Evolutionary conservation across 768 basidiomycete species (phyloP).

Genomic region (Zangia roseola): DNA sequence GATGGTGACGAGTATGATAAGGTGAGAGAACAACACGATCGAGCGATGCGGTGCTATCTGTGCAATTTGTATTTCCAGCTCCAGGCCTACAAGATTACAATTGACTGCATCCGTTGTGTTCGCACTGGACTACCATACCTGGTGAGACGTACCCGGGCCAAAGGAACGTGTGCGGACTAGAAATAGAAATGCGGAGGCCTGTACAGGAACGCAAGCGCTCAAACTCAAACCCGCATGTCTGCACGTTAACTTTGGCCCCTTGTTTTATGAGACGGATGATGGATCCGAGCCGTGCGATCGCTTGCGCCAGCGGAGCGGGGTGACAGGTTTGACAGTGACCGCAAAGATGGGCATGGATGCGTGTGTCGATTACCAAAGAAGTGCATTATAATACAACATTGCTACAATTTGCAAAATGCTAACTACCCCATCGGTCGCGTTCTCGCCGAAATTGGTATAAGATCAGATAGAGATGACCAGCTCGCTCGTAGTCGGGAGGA

Average conservation of each 20-base stretch:
- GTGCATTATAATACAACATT: constrained; percentile 22
- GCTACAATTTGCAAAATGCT: constrained; percentile 16
- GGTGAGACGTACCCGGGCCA: neutral
- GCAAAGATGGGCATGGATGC: constrained; percentile 1
- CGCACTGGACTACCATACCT: constrained; percentile 12
- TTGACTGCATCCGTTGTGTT: constrained; percentile 4
- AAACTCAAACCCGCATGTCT: constrained; percentile 8
- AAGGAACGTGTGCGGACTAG: constrained; percentile 7
- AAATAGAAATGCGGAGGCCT: constrained; percentile 1
- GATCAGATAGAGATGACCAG: constrained; percentile 28
- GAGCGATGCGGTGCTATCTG: too few species aligned
- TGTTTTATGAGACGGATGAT: neutral
- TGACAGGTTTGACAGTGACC: constrained; percentile 1
- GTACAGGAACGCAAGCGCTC: neutral
- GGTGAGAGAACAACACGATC: too few species aligned
- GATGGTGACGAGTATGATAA: too few species aligned
- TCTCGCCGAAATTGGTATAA: constrained; percentile 20
- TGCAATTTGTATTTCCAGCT: neutral
- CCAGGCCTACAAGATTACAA: neutral
- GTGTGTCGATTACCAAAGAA: constrained; percentile 18
- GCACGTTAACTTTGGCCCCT: constrained; percentile 9
- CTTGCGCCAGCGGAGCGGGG: neutral
- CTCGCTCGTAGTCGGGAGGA: constrained; percentile 1
- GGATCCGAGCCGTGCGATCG: constrained; percentile 13
- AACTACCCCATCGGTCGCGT: constrained; percentile 17